Conservation (phyloP, 495 filamentous ascomycete genomes). For the Podospora comata region DNA sequence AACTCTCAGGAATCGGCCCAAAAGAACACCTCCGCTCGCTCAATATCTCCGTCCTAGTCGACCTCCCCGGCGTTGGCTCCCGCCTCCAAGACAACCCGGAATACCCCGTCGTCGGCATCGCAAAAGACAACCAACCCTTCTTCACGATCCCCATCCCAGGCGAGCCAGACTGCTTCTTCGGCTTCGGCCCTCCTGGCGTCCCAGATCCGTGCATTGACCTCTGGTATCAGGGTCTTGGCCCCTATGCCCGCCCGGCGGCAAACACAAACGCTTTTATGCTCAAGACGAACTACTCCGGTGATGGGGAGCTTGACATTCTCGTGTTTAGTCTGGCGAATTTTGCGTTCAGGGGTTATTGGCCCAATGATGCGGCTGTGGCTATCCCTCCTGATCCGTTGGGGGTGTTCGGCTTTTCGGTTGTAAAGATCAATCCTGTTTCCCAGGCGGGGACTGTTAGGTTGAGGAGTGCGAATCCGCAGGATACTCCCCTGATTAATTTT, state of each 20-base stretch:
- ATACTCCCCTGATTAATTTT: slow-evolving; percentile 44
- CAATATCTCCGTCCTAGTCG: slow-evolving; percentile 46
- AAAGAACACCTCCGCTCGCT: slow-evolving; percentile 3
- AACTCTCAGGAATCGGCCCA: slow-evolving; percentile 37
- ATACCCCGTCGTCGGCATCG: slow-evolving; percentile 33
- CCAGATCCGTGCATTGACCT: slow-evolving; percentile 21
- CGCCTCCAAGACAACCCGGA: slow-evolving; percentile 64
- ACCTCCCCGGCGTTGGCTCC: slow-evolving; percentile 56
- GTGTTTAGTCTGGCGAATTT: slow-evolving; percentile 35
- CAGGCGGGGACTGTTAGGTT: slow-evolving; percentile 43
- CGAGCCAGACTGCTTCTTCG: slow-evolving; percentile 24
- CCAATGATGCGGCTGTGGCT: slow-evolving; percentile 28
- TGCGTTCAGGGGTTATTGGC: slow-evolving; percentile 27
- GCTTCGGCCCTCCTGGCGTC: slow-evolving; percentile 9
- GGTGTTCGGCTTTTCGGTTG: slow-evolving; percentile 18
- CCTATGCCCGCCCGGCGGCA: slow-evolving; percentile 16
- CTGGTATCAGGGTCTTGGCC: slow-evolving; percentile 17
- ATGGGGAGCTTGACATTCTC: slow-evolving; percentile 24
- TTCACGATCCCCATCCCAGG: slow-evolving; percentile 6
- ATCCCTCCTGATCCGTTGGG: slow-evolving; percentile 16
- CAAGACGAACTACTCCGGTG: slow-evolving; percentile 11
- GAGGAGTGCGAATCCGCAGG: slow-evolving; percentile 39
- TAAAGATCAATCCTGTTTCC: slow-evolving; percentile 33
- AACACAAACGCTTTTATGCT: slow-evolving; percentile 22
- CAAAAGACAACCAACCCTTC: slow-evolving; percentile 6